Base-by-base conservation (phyloP, 2,329 filamentous ascomycete genomes). In the Herpotrichia juniperi region DNA sequence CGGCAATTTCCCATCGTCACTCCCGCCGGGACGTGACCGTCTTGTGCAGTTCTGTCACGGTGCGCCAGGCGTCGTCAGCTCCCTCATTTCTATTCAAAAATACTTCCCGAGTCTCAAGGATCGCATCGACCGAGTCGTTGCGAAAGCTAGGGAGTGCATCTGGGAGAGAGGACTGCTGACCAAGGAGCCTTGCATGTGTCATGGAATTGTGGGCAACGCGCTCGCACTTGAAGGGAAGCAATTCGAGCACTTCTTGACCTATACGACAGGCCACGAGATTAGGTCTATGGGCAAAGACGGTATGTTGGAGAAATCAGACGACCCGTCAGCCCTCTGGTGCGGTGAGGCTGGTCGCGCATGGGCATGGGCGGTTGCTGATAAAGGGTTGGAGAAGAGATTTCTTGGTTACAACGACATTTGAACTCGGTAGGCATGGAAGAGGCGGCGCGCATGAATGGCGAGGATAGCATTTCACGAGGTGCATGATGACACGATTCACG, bases 31-130 rank as follows among this genome's bases (percentile, higher is more conserved):
- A 24, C 77, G 74, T 42, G 75, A 78, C 54, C 72, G 77, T 35
- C 74, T 86, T 6, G 80, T 89, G 6, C 86, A 89, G 63, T 86
- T 87, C 70, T 89, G 86, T 62, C 87, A 89, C 61, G 87, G 87
- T 2, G 84, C 84, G 0, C 83, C 87, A 2, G 87, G 87, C 0
- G 81, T 88, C 19, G 73, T 88, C 8, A 73, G 81, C 26, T 86
- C 84, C 5, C 76, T 90, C 8, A 62, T 80, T 4, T 81, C 82
- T 1, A 77, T 89, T 46, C 75, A 77, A 44, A 75, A 79, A 7
- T 77, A 82, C 64, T 88, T 87, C 53, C 81, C 84, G 0, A 74
- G 74, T 1, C 73, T 88, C 7, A 69, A 78, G 21, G 74, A 77
- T 0, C 78, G 78, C 40, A 85, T 88, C 50, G 79, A 83, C 19